Evolutionary conservation across 2,329 filamentous ascomycete genomes (phyloP), one percentile per base, ranked within the genome.

Genomic region (Phialocephala subalpina): DNA sequence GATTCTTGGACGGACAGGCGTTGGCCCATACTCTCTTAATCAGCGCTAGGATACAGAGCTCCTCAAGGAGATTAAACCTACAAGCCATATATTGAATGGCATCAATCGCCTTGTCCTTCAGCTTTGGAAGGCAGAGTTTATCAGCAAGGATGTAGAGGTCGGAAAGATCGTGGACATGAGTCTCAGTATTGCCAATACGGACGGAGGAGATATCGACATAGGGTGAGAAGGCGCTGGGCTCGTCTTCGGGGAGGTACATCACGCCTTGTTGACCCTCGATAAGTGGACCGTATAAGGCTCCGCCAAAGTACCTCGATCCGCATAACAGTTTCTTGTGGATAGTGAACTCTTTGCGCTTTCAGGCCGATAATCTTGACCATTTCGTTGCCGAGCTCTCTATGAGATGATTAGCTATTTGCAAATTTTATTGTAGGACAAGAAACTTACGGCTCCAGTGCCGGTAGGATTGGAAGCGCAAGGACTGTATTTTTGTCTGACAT

Each of bases 131-230:
- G n/a, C 47, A 63, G 3, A 63, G 22, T 53, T 63, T 70, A 20
- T 68, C 62, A 1, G 55, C 36, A 22, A 65, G 45, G 16, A 66
- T 27, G 22, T 66, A 66, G 9, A 68, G 58, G 27, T 65, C 62
- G n/a, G 58, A 33, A 0, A 69, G 55, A 18, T 57, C 42, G 20
- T 65, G 18, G 5, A 63, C 42, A 40, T 55, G 29, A 12, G 12
- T 16, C 20, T 29, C 29, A 7, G 49, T 27, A 35, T 29, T 55
- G 14, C 20, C 20, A 6, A 2, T n/a, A 1, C 27, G 29, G 6
- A 70, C 25, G 1, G 4, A 22, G 9, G 2, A 9, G 8, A 22
- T 56, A 29, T 70, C 67, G 2, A 45, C 5, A 14, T 9, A 59
- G 38, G 25, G 14, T 12, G 33, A 38, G 57, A 59, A 59, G 20